Evolutionary conservation across 257 asterid species (phyloP), one percentile per base, ranked within the genome.

Genomic region (Cordia subcordata): DNA sequence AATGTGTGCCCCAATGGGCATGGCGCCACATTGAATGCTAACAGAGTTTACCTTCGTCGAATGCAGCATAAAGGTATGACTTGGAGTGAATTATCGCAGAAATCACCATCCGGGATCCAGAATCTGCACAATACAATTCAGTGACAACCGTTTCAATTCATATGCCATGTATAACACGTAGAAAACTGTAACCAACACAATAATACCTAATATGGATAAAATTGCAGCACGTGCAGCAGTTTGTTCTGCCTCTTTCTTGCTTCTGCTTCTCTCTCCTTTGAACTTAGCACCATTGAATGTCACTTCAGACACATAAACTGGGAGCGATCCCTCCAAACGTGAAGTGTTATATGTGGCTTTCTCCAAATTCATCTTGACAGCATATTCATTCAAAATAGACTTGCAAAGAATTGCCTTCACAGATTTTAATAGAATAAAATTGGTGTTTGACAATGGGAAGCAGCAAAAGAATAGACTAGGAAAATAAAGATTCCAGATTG

Each of bases 171-270:
- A 61, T 15, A 33, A 6, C 8, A 5, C 5, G 0, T 0, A 10
- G 37, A 8, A 32, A 11, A 40, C 16, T 18, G 11, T 12, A 51
- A 53, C 19, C 8, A 27, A 22, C 17, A 46, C 21, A 8, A 53
- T 32, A 16, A 5, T 70, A 83, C 95, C 85, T 73, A 86, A 61
- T 40, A 81, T 61, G 15, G 85, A 79, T 49, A 83, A 37, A 53
- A 86, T 74, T 22, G 77, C 85, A 23, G 79, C 72, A 44, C 92
- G 82, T 56, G 95, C 92, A 51, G 89, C 95, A 65, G 74, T 59
- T 35, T 79, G 86, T 67, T 83, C 89, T 19, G 89, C 92, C 63
- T 83, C 92, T 70, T 77, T 86, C 75, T 79, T 86, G 57, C 15
- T 83, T 68, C 53, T 75, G 8, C 74, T 85, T 10, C 64, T 68